Evolutionary conservation across 352 stramenopile genomes (phyloP).

Genomic region (Plasmopara halstedii): DNA sequence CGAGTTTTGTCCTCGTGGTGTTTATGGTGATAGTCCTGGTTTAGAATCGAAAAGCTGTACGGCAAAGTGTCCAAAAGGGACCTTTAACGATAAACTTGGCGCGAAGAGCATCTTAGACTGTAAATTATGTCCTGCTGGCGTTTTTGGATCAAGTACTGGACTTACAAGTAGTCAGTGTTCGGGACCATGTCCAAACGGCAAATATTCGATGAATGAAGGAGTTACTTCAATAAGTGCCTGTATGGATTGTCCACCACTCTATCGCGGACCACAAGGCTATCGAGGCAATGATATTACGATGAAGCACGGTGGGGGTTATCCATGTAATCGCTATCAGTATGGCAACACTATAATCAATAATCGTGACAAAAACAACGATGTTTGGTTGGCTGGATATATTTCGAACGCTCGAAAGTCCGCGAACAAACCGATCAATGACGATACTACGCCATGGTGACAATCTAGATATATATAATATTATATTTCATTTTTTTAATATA

Average conservation of each 20-base stretch:
- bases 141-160: constrained; percentile 45
- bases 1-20: constrained; percentile 57
- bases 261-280: constrained; percentile 50
- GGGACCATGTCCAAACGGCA: constrained; percentile 53
- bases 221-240: constrained; percentile 53
- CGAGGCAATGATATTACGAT: constrained; percentile 42
- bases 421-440: constrained; percentile 24
- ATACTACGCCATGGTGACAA: constrained; percentile 5
- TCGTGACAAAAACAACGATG: constrained; percentile 25
- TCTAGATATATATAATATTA: no score
- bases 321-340: constrained; percentile 47
- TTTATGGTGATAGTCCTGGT: constrained; percentile 62
- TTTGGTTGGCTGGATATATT: constrained; percentile 26
- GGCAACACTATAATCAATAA: constrained; percentile 39
- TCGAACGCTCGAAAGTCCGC: constrained; percentile 13
- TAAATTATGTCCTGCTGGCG: constrained; percentile 52
- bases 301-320: constrained; percentile 39
- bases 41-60: constrained; percentile 57
- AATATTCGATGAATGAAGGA: constrained; percentile 55
- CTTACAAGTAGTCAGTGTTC: constrained; percentile 52
- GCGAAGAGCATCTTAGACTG: constrained; percentile 31
- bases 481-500: no score
- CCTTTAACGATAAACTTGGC: constrained; percentile 54
- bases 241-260: constrained; percentile 43
- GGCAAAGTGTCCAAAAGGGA: constrained; percentile 62